Conservation (phyloP, 2,329 filamentous ascomycete genomes). For the Didymella sp. region DNA sequence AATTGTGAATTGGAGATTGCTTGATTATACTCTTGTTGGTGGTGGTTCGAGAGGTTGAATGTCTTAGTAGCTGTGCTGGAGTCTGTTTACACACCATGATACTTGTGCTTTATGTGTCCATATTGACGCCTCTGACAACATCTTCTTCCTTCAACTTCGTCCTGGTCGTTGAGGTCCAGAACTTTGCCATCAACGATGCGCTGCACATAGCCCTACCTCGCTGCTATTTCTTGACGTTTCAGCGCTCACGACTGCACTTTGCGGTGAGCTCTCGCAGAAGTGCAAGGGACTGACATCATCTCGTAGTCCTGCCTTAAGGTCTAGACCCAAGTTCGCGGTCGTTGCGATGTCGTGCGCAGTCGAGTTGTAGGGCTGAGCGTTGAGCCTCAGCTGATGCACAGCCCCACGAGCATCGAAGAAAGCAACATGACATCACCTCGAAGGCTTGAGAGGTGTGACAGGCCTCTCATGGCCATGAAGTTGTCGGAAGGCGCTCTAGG, state of each 20-base stretch:
- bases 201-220: conserved; percentile 3
- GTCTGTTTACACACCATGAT: no score
- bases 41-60: no score
- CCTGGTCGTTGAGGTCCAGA: background rate
- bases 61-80: no score
- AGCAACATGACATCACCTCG: conserved; percentile 13
- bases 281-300: conserved; percentile 11
- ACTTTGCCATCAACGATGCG: background rate
- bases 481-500: background rate
- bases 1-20: background rate
- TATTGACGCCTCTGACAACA: background rate
- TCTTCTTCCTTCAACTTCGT: background rate
- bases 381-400: conserved; percentile 15
- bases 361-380: conserved; percentile 2
- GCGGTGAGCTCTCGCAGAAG: background rate
- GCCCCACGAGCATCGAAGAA: conserved; percentile 5
- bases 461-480: background rate
- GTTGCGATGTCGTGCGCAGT: conserved; percentile 4
- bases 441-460: background rate
- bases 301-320: background rate
- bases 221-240: conserved; percentile 6
- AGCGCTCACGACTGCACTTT: background rate
- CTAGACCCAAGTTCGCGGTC: background rate
- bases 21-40: no score
- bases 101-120: conserved; percentile 3